Conservation (phyloP, 495 filamentous ascomycete genomes). For the Echria macrotheca region DNA sequence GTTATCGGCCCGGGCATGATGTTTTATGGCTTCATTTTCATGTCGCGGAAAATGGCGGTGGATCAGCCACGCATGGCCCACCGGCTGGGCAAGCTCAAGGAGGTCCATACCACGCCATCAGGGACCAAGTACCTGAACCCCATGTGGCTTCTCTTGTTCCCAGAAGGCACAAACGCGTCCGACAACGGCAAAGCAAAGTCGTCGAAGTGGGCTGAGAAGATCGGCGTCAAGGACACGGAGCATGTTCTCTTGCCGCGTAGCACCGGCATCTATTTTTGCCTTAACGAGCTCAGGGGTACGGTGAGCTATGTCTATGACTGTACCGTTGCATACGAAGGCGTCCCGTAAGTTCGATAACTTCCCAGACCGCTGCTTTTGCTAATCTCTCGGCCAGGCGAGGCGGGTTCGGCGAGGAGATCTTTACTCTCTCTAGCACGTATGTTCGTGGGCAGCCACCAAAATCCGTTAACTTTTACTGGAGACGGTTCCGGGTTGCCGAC, state of each 20-base stretch:
- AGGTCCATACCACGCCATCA: slow-evolving; percentile 44
- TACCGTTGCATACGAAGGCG: slow-evolving; percentile 77
- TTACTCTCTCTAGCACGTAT: slow-evolving; percentile 66
- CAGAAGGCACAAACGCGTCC: slow-evolving; percentile 75
- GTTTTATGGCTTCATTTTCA: slow-evolving; percentile 80
- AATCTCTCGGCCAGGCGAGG: slow-evolving; percentile 61
- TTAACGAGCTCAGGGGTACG: slow-evolving; percentile 63
- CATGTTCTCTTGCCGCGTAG: slow-evolving; percentile 69
- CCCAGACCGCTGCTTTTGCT: too few species aligned
- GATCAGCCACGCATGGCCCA: slow-evolving; percentile 66
- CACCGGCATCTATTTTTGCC: slow-evolving; percentile 70
- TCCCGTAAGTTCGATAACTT: slow-evolving; percentile 51
- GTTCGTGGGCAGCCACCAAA: slow-evolving; percentile 73
- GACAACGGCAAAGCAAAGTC: slow-evolving; percentile 59
- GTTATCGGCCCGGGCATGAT: slow-evolving; percentile 73
- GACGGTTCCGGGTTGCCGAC: slow-evolving; percentile 58
- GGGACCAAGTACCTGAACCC: slow-evolving; percentile 55
- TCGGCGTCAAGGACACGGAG: slow-evolving; percentile 56
- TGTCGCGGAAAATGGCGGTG: slow-evolving; percentile 74
- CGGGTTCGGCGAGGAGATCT: slow-evolving; percentile 69
- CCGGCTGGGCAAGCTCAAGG: slow-evolving; percentile 63
- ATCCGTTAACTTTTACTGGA: slow-evolving; percentile 82
- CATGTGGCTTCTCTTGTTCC: slow-evolving; percentile 84
- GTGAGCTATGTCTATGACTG: slow-evolving; percentile 82
- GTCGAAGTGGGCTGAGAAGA: slow-evolving; percentile 64